phyloP scores from a whole-genome alignment of 129 eudicot species.

The Chrysanthemum makinoi region DNA sequence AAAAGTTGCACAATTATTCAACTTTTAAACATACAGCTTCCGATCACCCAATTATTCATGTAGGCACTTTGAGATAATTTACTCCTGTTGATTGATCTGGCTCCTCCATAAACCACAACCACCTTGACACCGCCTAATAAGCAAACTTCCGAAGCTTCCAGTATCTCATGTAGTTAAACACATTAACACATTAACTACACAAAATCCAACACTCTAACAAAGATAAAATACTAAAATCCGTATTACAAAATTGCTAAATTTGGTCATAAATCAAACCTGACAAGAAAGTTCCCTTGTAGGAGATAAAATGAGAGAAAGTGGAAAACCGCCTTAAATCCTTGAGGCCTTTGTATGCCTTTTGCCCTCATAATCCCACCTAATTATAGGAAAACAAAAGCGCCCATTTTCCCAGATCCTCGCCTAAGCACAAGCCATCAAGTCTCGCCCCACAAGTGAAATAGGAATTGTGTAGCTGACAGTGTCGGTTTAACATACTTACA shows the following conservation, averaged over 20 bases:
- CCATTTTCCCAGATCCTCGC: slow-evolving; percentile 89
- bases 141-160: slow-evolving; percentile 80
- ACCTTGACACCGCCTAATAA: slow-evolving; percentile 75
- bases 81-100: slow-evolving; percentile 67
- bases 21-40: neutral
- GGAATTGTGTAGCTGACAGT: slow-evolving; percentile 81
- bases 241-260: too few relatives aligned
- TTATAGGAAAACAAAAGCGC: slow-evolving; percentile 84
- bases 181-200: neutral
- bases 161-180: slow-evolving; percentile 39
- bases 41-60: neutral
- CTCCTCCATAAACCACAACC: slow-evolving; percentile 83
- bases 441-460: slow-evolving; percentile 66
- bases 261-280: slow-evolving; percentile 43
- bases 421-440: slow-evolving; percentile 90
- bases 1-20: neutral
- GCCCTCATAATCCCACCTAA: slow-evolving; percentile 58
- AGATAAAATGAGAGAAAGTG: slow-evolving; percentile 65
- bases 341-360: slow-evolving; percentile 35
- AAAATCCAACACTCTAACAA: neutral
- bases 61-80: neutral
- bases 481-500: slow-evolving; percentile 79
- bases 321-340: slow-evolving; percentile 37
- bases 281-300: slow-evolving; percentile 81
- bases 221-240: neutral